Percentiles rank a stretch among this genome's conserved stretches.
phyloP scores from a whole-genome alignment of 2,329 filamentous ascomycete species.

The Trichoderma arundinaceum region DNA sequence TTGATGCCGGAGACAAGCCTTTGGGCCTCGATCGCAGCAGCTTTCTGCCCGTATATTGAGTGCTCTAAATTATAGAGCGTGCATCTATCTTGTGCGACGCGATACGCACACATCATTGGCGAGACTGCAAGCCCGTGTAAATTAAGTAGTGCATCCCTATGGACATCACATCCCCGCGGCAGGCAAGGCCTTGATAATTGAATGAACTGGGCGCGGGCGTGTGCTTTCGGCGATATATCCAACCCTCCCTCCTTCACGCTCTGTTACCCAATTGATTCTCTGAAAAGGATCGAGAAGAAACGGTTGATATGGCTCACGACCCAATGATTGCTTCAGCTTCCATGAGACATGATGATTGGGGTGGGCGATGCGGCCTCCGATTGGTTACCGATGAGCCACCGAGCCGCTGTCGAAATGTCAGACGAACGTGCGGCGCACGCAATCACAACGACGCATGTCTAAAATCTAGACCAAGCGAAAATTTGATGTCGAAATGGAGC shows the following conservation, averaged over 20 bases:
- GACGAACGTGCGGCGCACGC: neutral
- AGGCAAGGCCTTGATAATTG: neutral
- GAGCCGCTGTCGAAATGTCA: slow-evolving; percentile 1
- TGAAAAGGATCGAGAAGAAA: neutral
- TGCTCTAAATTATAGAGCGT: slow-evolving; percentile 17
- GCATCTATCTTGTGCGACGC: slow-evolving; percentile 17
- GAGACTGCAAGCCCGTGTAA: neutral
- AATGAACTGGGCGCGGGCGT: neutral
- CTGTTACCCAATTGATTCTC: slow-evolving; percentile 10
- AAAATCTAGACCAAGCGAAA: no score
- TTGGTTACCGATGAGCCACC: slow-evolving; percentile 21
- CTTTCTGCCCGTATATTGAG: slow-evolving; percentile 17
- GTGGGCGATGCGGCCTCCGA: slow-evolving; percentile 8
- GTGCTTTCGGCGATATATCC: neutral
- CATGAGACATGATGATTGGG: slow-evolving; percentile 15
- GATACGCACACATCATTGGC: slow-evolving; percentile 6
- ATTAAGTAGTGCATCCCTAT: slow-evolving; percentile 2
- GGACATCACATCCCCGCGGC: neutral
- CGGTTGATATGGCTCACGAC: neutral
- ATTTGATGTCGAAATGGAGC: neutral
- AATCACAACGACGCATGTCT: neutral
- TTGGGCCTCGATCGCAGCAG: neutral
- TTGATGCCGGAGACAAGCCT: neutral
- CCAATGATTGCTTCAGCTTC: neutral
- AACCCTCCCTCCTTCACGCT: neutral